Evolutionary conservation across 306 rosid species (phyloP).

Genomic region (Abrus pulchellus): DNA sequence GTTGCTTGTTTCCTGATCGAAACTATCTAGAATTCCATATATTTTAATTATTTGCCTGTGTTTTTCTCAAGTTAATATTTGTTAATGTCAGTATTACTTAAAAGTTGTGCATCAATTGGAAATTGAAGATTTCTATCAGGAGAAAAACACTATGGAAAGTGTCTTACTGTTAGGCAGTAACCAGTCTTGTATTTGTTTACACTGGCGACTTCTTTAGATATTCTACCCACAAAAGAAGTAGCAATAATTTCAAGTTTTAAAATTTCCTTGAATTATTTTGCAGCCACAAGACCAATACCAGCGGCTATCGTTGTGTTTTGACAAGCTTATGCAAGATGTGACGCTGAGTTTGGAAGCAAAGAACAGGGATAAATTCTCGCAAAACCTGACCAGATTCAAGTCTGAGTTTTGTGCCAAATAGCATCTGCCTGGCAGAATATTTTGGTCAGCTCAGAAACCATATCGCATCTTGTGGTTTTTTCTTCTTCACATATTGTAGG

Average conservation of each 20-base stretch:
- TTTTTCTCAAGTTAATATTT: not conserved
- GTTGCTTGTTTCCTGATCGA: not conserved
- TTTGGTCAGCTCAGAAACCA: constrained; percentile 15
- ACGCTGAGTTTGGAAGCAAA: constrained; percentile 53
- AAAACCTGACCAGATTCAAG: constrained; percentile 58
- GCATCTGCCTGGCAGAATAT: not conserved
- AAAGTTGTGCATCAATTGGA: not conserved
- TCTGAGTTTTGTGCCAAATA: constrained; percentile 54
- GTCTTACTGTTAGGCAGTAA: not conserved
- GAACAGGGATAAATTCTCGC: constrained; percentile 57
- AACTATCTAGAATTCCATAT: not conserved
- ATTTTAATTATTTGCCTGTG: not conserved
- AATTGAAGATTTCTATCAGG: not conserved
- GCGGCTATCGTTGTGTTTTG: constrained; percentile 56
- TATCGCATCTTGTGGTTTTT: not conserved
- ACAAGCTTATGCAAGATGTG: constrained; percentile 58
- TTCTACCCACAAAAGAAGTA: constrained; percentile 14
- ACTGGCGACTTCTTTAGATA: not conserved
- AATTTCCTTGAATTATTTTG: constrained; percentile 35
- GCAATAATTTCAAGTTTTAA: constrained; percentile 17
- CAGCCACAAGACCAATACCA: constrained; percentile 56
- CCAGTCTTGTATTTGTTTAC: not conserved
- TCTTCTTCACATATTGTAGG: not conserved
- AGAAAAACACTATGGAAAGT: not conserved
- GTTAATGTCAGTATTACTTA: not conserved